Percentiles rank a stretch among this genome's conserved stretches.
Evolutionary conservation across 139 green algal genomes (phyloP).

Genomic region (Chlamydomonas sphaeroides): DNA sequence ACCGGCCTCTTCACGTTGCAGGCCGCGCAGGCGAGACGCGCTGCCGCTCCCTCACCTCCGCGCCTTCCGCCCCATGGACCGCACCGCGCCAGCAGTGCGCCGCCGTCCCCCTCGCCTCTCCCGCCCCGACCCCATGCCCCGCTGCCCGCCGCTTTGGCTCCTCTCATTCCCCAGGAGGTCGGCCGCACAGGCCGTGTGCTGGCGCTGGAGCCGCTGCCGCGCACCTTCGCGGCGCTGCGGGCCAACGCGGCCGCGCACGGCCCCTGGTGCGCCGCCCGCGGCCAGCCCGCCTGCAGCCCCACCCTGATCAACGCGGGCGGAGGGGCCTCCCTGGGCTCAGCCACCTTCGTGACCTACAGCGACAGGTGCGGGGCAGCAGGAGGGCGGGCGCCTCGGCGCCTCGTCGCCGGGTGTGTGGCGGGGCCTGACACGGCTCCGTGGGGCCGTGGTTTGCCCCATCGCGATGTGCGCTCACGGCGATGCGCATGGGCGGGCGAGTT

Average conservation of each 20-base stretch:
- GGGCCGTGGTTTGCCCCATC: too few species aligned
- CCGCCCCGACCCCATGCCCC: too few species aligned
- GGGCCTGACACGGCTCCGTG: too few species aligned
- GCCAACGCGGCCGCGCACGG: conserved; percentile 33
- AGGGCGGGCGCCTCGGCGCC: too few species aligned
- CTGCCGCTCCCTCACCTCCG: neutral
- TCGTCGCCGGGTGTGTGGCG: too few species aligned
- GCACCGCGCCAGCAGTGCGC: too few species aligned
- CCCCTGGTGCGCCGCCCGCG: neutral
- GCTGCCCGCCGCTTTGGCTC: too few species aligned
- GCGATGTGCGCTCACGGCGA: too few species aligned
- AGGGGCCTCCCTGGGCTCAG: neutral
- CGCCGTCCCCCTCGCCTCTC: neutral
- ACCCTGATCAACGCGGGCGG: conserved; percentile 1
- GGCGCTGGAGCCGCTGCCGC: conserved; percentile 49
- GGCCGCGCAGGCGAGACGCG: neutral
- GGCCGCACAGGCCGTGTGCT: conserved; percentile 31
- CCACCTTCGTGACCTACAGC: conserved; percentile 7
- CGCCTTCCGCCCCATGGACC: too few species aligned
- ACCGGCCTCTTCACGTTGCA: conserved; percentile 53
- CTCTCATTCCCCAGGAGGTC: neutral
- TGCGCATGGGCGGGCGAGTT: too few species aligned
- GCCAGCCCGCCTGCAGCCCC: neutral
- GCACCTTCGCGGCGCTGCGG: conserved; percentile 40
- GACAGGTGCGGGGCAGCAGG: conserved; percentile 2